Evolutionary conservation across 768 basidiomycete species (phyloP), one percentile per base, ranked within the genome.

Genomic region (Artomyces pyxidatus): DNA sequence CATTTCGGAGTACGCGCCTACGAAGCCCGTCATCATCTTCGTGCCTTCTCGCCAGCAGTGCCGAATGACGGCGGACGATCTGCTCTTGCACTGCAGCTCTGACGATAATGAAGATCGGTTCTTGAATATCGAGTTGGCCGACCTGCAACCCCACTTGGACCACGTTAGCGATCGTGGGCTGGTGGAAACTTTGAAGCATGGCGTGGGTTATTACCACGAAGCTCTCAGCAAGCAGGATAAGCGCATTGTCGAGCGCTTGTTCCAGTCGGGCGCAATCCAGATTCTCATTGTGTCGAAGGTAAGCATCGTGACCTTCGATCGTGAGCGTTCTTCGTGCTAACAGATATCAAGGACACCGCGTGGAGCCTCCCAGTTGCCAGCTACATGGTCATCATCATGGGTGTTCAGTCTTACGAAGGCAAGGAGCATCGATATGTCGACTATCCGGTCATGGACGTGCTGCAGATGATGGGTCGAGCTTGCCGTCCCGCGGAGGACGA

Each of bases 311-410:
- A n/a, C n/a, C n/a, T n/a, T n/a, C n/a, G n/a, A n/a, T n/a, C n/a
- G n/a, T 16, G 32, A 37, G n/a, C 6, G 10, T 42, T 14, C 2
- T 27, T 43, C n/a, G 27, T 25, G 47, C 1, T 44, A 28, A 54
- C 0, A 45, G 14, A 30, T 11, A 22, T 37, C 21, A 48, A 94
- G 88, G 96, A 98, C 57, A 92, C 89, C 0, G 90, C 93, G 0
- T 99, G 96, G 96, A 91, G 83, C 60, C 72, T 99, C 6, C 94
- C 96, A 0, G 82, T 96, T 16, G 81, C 91, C 0, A 84, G 89
- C 50, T 94, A 96, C 66, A 96, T 98, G 91, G 94, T 97, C 37
- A 84, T 99, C 63, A 91, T 99, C 58, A 97, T 98, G 94, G 95
- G 95, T n/a, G 93, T 97, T 0, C 96, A 99, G 61, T 85, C 68